Base-by-base conservation (phyloP, 2,329 filamentous ascomycete species). In the Penicillium sp. region DNA sequence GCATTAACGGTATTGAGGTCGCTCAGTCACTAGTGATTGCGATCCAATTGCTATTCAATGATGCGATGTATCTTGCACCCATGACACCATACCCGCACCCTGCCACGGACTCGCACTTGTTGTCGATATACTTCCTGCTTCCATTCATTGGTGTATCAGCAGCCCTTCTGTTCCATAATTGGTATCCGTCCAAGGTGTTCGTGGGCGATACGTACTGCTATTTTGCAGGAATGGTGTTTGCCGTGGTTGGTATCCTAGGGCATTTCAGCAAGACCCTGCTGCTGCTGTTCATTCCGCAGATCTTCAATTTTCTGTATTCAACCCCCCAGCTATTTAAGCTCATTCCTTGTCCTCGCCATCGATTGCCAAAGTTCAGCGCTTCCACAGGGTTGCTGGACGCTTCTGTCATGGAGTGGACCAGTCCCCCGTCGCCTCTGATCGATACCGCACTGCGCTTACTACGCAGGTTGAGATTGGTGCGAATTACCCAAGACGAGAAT, bases 181-280 rank as follows among this genome's bases (percentile, higher is more conserved):
- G 92, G 90, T 99, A 92, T 72, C 94, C 94, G 0, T 91, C 93
- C 25, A 87, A 87, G 68, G 94, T 97, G 10, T 99, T 99, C 70
- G 93, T 97, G 10, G 94, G 94, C 55, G 94, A 99, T 76, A 99
- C 94, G 4, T 99, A 97, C 82, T 99, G 94, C 82, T 99, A 99
- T 78, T 97, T 99, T 75, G 94, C 94, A 0, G 94, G 94, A 65
- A 99, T 99, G 92, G 90, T 97, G 39, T 99, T 99, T 72, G 94
- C 93, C 53, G 92, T 97, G 44, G 94, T 97, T 63, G 92, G 91
- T 62, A 97, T 99, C 70, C 83, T 97, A 51, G 94, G 94, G 25
- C 94, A 99, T 78, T 99, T 99, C 79, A 95, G 90, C 79, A 99
- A 99, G 78, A 99, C 94, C 0, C 83, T 99, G 45, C 84, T 96